Base-by-base conservation (phyloP, 169 alveolate genomes). In the Plasmodium chabaudi region DNA sequence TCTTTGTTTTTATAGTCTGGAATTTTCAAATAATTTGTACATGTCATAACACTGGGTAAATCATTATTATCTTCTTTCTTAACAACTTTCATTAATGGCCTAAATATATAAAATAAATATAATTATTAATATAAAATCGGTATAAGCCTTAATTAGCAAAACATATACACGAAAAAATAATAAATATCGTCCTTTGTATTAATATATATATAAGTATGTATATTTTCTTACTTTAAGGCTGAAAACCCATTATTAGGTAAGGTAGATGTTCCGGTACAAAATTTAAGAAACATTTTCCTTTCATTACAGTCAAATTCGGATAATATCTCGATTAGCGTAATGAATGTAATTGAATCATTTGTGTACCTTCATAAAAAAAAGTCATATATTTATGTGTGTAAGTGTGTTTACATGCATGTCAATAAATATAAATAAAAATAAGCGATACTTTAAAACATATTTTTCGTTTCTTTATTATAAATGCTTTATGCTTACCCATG, bases 21-120 rank as follows among this genome's bases (percentile, higher is more conserved):
- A 44, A 98, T 91, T 93, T 98, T 98, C 46, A 98, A 84, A 89
- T 97, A 97, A 90, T 97, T 97, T 65, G 98, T 95, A 87, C 99
- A 98, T 13, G 99, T 97, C 99, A 97, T 97, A 63, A 96, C 99
- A 72, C 98, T 94, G 34, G 99, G 99, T 71, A 98, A 93, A 72
- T 72, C 75, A 79, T 88, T 51, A 61, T 92, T 89, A 77, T 89
- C 92, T 59, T 96, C 92, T 79, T 95, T 96, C 87, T 95, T 94
- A 46, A 95, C 98, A 47, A 96, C 97, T 55, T 87, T 92, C 97
- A 95, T 92, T 87, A 93, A 57, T 6, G 97, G 97, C 67, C 96
- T 95, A 21, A 15, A 25, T 9, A 57, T 12, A 46, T 21, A 19
- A 15, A 17, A 69, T 9, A 1, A 44, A 51, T n/a, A n/a, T 5